phyloP scores from a whole-genome alignment of 805 yeast genomes.

The Barnettozyma sucrosica region DNA sequence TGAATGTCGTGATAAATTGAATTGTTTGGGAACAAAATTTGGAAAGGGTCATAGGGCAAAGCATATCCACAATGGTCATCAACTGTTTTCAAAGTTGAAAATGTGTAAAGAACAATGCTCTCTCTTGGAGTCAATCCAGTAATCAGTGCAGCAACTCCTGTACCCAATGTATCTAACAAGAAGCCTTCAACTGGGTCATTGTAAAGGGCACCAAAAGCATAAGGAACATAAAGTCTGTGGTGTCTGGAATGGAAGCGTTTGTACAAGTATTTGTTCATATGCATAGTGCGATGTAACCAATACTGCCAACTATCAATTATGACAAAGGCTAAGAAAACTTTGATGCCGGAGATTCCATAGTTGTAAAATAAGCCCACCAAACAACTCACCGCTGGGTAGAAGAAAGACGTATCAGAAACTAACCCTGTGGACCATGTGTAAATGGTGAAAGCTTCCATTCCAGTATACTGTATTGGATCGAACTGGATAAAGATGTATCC shows the following conservation, averaged over 20 bases:
- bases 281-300: constrained; percentile 85
- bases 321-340: constrained; percentile 56
- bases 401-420: constrained; percentile 8
- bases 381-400: constrained; percentile 31
- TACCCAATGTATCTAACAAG: constrained; percentile 83
- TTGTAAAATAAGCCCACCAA: constrained; percentile 45
- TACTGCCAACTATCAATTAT: constrained; percentile 95
- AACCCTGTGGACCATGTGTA: constrained; percentile 35
- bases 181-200: constrained; percentile 95
- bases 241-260: constrained; percentile 87
- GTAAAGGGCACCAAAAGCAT: constrained; percentile 93
- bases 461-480: constrained; percentile 52
- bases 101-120: constrained; percentile 63
- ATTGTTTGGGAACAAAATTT: constrained; percentile 86
- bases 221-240: constrained; percentile 91
- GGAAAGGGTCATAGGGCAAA: constrained; percentile 87
- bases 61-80: constrained; percentile 99
- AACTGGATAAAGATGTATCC: constrained; percentile 52
- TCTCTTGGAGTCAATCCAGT: constrained; percentile 73
- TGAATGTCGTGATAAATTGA: constrained; percentile 96
- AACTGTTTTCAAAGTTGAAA: constrained; percentile 92
- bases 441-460: constrained; percentile 42
- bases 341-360: constrained; percentile 57
- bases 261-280: constrained; percentile 69
- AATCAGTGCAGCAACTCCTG: constrained; percentile 71